Base-by-base conservation (phyloP, 176 grass and related monocot genomes). In the Oryza meridionalis region DNA sequence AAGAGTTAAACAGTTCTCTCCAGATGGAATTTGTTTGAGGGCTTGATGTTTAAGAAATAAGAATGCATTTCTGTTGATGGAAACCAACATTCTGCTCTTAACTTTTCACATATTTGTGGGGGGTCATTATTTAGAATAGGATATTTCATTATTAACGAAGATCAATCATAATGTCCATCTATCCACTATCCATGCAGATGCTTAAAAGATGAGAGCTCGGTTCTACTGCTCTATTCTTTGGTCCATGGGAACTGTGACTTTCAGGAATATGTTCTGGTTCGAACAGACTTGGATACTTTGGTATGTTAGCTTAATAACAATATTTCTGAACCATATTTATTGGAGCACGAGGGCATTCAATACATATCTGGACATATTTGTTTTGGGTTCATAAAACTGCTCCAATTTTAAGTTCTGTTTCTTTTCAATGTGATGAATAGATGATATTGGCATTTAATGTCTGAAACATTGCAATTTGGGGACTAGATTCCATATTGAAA, bases 231-330 rank as follows among this genome's bases (percentile, higher is more conserved):
- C 37, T 99, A 99, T 90, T 99, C 91, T 19, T 88, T 99, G 82
- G 93, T 96, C 53, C 93, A 96, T 90, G 96, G 93, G 79, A 99
- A 99, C 74, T 91, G 86, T 70, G 90, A 99, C 80, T 99, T 99
- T 89, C 87, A 96, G 44, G 96, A 99, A 75, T 99, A 99, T 65
- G 91, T 93, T 89, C 82, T 99, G 76, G 96, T 99, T 80, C 96
- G 96, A 81, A 99, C 96, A 78, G 96, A 99, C 86, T 86, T 99
- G 83, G 96, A 99, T 90, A 99, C 91, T 42, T 86, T 99, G 93
- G 96, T 99, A 99, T 51, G 84, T 65, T 78, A 66, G 68, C 14
- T 69, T 82, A 46, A 45, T 82, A 55, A 40, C 19, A 72, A 73
- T 35, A 72, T 82, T 42, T 90, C 35, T 63, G 55, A 73, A 58